phyloP scores from a whole-genome alignment of 1,139 yeast species.

The Yamadazyma buinensis region DNA sequence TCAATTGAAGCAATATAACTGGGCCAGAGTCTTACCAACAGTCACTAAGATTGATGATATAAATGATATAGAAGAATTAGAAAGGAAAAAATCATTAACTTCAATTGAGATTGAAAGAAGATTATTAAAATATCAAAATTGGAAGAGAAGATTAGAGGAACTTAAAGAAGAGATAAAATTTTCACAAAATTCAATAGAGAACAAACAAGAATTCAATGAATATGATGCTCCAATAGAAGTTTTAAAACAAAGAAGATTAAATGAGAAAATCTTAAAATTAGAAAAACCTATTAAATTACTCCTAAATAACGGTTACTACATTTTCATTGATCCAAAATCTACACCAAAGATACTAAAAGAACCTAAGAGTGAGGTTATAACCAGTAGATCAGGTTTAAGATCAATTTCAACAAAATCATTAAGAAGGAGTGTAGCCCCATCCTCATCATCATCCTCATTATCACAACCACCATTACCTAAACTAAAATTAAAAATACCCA shows the following conservation, averaged over 20 bases:
- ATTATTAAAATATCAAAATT: slow-evolving; percentile 44
- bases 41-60: slow-evolving; percentile 53
- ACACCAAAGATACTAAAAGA: slow-evolving; percentile 20
- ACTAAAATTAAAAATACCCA: not conserved
- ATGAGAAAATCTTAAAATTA: slow-evolving; percentile 16
- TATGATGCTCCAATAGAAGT: slow-evolving; percentile 17
- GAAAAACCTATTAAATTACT: slow-evolving; percentile 26
- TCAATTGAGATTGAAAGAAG: slow-evolving; percentile 46
- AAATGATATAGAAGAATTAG: slow-evolving; percentile 45
- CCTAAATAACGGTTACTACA: slow-evolving; percentile 26
- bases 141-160: slow-evolving; percentile 33
- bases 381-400: not conserved
- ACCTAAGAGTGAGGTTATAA: no score
- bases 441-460: no score
- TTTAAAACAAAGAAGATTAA: slow-evolving; percentile 17
- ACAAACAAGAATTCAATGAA: slow-evolving; percentile 14
- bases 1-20: slow-evolving; percentile 48
- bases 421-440: no score
- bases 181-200: slow-evolving; percentile 12
- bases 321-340: slow-evolving; percentile 28
- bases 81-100: slow-evolving; percentile 48
- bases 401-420: no score
- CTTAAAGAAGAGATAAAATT: slow-evolving; percentile 25
- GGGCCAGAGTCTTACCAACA: slow-evolving; percentile 50
- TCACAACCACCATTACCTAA: no score